These are phyloP conservation scores for Diplocarpon mali DNA, from an alignment of 2,329 filamentous ascomycete genomes.

Conservation along the genomic window DNA sequence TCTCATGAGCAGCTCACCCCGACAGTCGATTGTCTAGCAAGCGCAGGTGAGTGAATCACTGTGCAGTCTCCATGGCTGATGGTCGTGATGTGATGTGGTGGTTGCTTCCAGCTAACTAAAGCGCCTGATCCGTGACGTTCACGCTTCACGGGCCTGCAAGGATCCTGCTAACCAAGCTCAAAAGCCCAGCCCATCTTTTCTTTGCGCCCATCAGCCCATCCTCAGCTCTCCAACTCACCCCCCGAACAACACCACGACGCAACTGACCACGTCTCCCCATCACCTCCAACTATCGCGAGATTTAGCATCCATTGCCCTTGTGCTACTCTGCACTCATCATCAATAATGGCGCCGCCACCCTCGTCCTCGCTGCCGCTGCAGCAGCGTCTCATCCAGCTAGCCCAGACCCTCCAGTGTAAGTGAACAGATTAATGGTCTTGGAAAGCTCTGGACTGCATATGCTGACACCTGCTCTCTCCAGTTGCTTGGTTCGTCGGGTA, in stretches of 20 bases:
- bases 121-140: too few relatives aligned
- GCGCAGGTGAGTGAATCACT: too few relatives aligned
- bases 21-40: too few relatives aligned
- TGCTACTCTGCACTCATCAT: conserved; percentile 1
- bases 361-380: conserved; percentile 25
- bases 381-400: conserved; percentile 60
- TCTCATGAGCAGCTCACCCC: too few relatives aligned
- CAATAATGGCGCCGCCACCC: conserved; percentile 27
- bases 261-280: conserved; percentile 2
- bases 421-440: conserved; percentile 24
- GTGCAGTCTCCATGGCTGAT: too few relatives aligned
- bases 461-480: conserved; percentile 27
- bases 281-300: neutral
- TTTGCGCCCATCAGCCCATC: conserved; percentile 8
- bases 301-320: neutral
- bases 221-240: conserved; percentile 8
- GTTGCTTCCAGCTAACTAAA: too few relatives aligned
- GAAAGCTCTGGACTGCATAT: conserved; percentile 9
- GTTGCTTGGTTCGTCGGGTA: conserved; percentile 78
- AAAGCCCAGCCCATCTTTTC: conserved; percentile 4
- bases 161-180: neutral
- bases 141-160: conserved; percentile 1
- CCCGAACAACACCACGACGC: neutral
- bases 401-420: conserved; percentile 85
- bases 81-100: too few relatives aligned